phyloP scores from a whole-genome alignment of 305 asterid genomes.

The Fraxinus velutina region DNA sequence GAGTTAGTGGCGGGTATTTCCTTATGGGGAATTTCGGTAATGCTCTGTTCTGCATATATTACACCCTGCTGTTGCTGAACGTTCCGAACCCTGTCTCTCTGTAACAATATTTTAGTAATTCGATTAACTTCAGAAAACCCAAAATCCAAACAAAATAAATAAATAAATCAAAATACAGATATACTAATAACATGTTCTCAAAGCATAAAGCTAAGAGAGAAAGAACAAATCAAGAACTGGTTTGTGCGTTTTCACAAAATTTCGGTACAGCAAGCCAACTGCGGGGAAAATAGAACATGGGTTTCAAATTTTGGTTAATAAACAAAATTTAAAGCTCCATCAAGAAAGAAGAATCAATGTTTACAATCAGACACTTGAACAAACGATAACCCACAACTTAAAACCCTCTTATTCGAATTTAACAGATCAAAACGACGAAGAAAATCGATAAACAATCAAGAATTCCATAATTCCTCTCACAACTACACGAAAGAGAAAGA shows the following conservation, averaged over 20 bases:
- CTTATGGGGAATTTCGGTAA: constrained; percentile 21
- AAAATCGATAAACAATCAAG: not conserved
- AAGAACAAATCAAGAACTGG: not conserved
- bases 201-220: not conserved
- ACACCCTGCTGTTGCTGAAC: constrained; percentile 15
- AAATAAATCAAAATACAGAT: not conserved
- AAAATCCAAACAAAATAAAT: not conserved
- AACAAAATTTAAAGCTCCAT: not conserved
- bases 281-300: not conserved
- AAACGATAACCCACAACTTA: not conserved
- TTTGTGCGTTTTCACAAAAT: not conserved
- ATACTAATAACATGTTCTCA: not conserved
- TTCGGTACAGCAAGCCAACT: not conserved
- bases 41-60: constrained; percentile 26
- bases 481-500: not conserved
- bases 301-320: not conserved
- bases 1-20: constrained; percentile 11
- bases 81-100: constrained; percentile 27
- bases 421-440: not conserved
- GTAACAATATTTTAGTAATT: constrained; percentile 16
- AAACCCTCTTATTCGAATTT: not conserved
- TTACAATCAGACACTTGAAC: not conserved
- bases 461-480: not conserved
- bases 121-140: not conserved
- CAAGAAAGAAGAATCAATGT: not conserved